phyloP scores from a whole-genome alignment of 257 asterid species.

The Primulina eburnea region DNA sequence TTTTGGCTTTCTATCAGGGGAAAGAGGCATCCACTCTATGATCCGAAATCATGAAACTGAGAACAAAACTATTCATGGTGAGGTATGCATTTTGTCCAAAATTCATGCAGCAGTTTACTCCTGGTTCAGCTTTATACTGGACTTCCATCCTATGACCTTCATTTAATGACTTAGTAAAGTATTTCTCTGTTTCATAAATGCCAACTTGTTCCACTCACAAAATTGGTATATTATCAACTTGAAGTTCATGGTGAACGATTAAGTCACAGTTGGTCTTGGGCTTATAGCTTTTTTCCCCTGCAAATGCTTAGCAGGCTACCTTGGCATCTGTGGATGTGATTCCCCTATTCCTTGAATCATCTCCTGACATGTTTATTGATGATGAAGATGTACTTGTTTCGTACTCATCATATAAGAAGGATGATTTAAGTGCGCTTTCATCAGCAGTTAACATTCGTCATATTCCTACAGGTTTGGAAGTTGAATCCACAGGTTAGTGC shows the following conservation, averaged over 20 bases:
- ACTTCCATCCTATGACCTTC: not conserved
- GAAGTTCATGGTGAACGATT: not conserved
- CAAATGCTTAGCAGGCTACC: slow-evolving; percentile 39
- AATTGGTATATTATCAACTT: not conserved
- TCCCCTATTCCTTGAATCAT: slow-evolving; percentile 75
- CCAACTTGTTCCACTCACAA: not conserved
- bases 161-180: not conserved
- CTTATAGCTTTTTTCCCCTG: slow-evolving; percentile 3
- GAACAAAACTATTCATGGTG: slow-evolving; percentile 28
- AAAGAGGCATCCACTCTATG: slow-evolving; percentile 67
- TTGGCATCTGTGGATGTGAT: slow-evolving; percentile 65
- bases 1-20: slow-evolving; percentile 71
- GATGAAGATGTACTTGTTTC: slow-evolving; percentile 50
- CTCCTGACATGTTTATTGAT: slow-evolving; percentile 45
- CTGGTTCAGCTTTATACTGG: not conserved
- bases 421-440: slow-evolving; percentile 22
- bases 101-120: not conserved
- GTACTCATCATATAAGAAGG: slow-evolving; percentile 31
- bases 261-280: not conserved
- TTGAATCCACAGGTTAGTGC: slow-evolving; percentile 58
- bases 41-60: slow-evolving; percentile 34
- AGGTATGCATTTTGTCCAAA: slow-evolving; percentile 41
- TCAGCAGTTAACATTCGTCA: slow-evolving; percentile 59
- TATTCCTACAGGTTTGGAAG: slow-evolving; percentile 63
- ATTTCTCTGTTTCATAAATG: not conserved